Evolutionary conservation across 768 basidiomycete species (phyloP), one percentile per base, ranked within the genome.

Genomic region (Mycena floridula): DNA sequence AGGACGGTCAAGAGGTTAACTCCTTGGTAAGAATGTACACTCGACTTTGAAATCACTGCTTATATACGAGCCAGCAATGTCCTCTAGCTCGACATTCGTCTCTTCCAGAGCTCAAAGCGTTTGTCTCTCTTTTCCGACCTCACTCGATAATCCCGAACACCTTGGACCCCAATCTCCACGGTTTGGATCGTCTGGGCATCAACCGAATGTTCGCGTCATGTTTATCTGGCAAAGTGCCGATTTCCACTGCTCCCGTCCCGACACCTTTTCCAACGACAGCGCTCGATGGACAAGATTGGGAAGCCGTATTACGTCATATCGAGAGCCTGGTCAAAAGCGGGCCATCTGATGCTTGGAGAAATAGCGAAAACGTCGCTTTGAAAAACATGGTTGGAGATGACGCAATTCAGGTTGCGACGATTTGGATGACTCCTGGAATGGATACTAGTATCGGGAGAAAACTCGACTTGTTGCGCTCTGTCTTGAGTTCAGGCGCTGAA

Each of bases 81-180:
- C 91, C 91, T 1, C 70, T 98, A 5, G 79, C 81, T 7, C 79
- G 95, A 2, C 95, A 98, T 57, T 95, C 92, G 0, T 74, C 87
- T 0, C 75, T 96, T 4, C 87, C 89, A 0, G 95, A 98, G 57
- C 74, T 99, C 1, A 80, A 82, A 48, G 64, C 68, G 1, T 84
- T 99, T 43, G 89, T 96, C 21, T 66, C 74, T 0, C 72, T 95
- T 15, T 96, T 99, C 63, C 75, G 76, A 16, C 95, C 95, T 0
- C 70, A 65, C 30, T 71, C 76, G 3, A 62, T 98, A 1, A 74
- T 90, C 2, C 95, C 94, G 0, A 95, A 94, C 54, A 87, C 89
- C 0, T 65, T 79, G 72, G 51, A 75, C 66, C 57, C 79, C 56
- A 44, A 64, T 49, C 30, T 75, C 67, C 44, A 59, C 56, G 52